Base-by-base conservation (phyloP, 1,139 yeast genomes). In the Candida labiduridarum region DNA sequence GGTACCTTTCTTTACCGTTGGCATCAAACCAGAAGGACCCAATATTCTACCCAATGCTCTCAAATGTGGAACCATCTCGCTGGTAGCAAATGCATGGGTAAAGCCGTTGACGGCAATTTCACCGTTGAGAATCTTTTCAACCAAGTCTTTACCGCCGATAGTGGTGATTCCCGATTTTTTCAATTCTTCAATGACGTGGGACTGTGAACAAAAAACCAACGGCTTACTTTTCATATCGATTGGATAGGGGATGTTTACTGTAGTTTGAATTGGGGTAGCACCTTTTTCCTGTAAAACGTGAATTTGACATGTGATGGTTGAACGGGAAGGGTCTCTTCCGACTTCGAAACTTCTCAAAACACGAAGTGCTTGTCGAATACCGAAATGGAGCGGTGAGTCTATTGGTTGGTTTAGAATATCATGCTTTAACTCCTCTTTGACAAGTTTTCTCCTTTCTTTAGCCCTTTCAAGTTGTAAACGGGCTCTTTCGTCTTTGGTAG, bases 11-110 rank as follows among this genome's bases (percentile, higher is more conserved):
- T 91, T 92, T 15, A 82, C 83, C 45, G 82, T 79, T 46, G 99
- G 99, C 89, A 92, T 87, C 56, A 94, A 78, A 29, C 96, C 96
- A 62, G 79, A 84, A 41, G 97, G 96, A 52, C 99, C 98, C 57
- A 95, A 77, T 14, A 80, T 75, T 63, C 91, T 82, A 29, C 96
- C 97, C 34, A 90, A 73, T 48, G 80, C 76, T 55, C 78, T 80
- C 59, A 94, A 76, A 41, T 80, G 77, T 27, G 80, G 71, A 39
- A 81, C 79, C 55, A 90, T 82, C 46, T 90, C 97, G 1, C 96
- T 87, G 1, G 97, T 87, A 8, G 97, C 96, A 62, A 87, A 85
- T 36, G 91, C 85, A 62, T 85, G 87, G 61, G 91, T 91, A 61
- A 86, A 87, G n/a, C 48, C 56, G 58, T 81, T 79, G 43, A 89